These are phyloP conservation scores for Zoysia japonica DNA, from an alignment of 176 grass and related monocot genomes.

Conservation along the genomic window DNA sequence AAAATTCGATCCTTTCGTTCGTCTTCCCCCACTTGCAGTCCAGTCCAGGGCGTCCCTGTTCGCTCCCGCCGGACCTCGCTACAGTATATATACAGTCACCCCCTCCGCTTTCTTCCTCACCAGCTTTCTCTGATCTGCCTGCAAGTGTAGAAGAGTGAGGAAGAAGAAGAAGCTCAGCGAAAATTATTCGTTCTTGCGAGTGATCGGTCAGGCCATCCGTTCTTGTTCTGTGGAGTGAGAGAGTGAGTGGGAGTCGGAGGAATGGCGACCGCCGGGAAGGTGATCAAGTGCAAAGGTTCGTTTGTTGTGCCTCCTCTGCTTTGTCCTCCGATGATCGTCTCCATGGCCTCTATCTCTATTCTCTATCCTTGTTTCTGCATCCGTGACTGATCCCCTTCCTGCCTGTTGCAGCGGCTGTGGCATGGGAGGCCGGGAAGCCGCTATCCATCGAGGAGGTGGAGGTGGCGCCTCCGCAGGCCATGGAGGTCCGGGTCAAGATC, in stretches of 20 bases:
- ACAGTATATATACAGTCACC: slow-evolving; percentile 15
- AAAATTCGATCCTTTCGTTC: too few relatives aligned
- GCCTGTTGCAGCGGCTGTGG: slow-evolving; percentile 61
- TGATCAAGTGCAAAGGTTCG: slow-evolving; percentile 82
- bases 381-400: neutral
- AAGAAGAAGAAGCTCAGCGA: neutral
- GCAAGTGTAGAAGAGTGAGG: neutral
- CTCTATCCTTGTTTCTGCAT: too few relatives aligned
- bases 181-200: neutral
- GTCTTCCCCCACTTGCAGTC: slow-evolving; percentile 10
- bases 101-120: slow-evolving; percentile 9
- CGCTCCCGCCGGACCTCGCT: neutral
- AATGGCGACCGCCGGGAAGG: slow-evolving; percentile 78
- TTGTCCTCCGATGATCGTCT: neutral
- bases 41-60: neutral
- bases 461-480: slow-evolving; percentile 80
- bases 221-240: neutral
- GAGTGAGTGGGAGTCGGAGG: neutral
- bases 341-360: too few relatives aligned
- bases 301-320: neutral
- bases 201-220: neutral
- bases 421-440: slow-evolving; percentile 87
- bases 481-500: slow-evolving; percentile 90
- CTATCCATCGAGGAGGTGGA: slow-evolving; percentile 83
- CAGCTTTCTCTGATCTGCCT: neutral